Percentiles rank a stretch among this genome's conserved stretches.
Conservation (phyloP, 1,139 yeast genomes). For the Yamadazyma atlantica region DNA sequence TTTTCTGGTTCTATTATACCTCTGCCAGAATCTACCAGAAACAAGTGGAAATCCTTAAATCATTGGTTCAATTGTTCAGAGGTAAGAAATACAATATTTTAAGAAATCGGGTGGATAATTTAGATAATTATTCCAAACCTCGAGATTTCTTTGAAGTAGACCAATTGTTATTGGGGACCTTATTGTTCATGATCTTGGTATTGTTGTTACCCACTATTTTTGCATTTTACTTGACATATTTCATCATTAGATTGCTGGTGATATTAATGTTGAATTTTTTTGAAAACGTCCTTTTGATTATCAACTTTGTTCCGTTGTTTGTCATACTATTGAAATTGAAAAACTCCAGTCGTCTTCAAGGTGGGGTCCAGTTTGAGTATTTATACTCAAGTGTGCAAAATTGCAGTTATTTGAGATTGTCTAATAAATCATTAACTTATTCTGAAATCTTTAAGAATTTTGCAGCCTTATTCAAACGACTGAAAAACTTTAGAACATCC, state of each 20-base stretch:
- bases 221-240: constrained; percentile 80
- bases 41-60: constrained; percentile 66
- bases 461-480: constrained; percentile 28
- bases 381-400: constrained; percentile 8
- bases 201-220: constrained; percentile 84
- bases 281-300: constrained; percentile 61
- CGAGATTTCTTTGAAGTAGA: constrained; percentile 68
- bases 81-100: constrained; percentile 87
- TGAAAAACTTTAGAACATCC: constrained; percentile 31
- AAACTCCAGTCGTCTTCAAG: constrained; percentile 86
- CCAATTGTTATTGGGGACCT: constrained; percentile 83
- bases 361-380: constrained; percentile 62
- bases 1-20: constrained; percentile 74
- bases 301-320: constrained; percentile 86
- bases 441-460: constrained; percentile 39
- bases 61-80: constrained; percentile 81
- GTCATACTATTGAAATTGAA: constrained; percentile 75
- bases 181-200: constrained; percentile 75
- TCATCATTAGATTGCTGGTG: constrained; percentile 53
- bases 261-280: constrained; percentile 51
- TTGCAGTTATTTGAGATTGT: constrained; percentile 29
- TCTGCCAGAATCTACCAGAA: constrained; percentile 77
- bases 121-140: constrained; percentile 50
- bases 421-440: constrained; percentile 41
- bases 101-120: constrained; percentile 75